These are phyloP conservation scores for Stylosanthes scabra DNA, from an alignment of 331 rosid genomes.

Conservation along the genomic window DNA sequence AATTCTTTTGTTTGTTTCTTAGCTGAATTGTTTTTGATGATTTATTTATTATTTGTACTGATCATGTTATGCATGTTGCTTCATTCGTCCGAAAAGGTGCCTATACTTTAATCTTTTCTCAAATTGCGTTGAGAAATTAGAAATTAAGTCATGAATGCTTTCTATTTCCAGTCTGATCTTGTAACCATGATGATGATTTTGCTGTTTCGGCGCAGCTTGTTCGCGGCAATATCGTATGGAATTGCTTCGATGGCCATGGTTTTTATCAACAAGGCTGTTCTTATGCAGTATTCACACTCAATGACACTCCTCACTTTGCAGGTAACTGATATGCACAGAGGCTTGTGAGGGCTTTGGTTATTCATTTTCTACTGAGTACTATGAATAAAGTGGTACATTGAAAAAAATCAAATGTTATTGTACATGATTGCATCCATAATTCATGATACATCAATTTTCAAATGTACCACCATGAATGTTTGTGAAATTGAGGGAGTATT, in stretches of 20 bases:
- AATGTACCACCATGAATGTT: too few relatives aligned
- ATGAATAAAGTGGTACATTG: not conserved
- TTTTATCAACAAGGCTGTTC: conserved; percentile 93
- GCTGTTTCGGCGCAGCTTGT: conserved; percentile 57
- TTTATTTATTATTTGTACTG: not conserved
- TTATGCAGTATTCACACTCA: conserved; percentile 84
- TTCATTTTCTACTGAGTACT: not conserved
- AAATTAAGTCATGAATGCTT: not conserved
- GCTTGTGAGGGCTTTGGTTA: not conserved
- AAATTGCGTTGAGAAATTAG: not conserved
- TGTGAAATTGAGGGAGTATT: too few relatives aligned
- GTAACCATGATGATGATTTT: conserved; percentile 9
- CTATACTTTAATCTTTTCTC: conserved; percentile 1
- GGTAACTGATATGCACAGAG: conserved; percentile 47
- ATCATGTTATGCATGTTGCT: not conserved
- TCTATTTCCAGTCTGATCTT: conserved; percentile 5
- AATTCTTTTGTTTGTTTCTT: not conserved
- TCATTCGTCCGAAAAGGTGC: not conserved
- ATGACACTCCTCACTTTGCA: conserved; percentile 96
- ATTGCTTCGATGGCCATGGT: conserved; percentile 96
- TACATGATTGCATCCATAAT: too few relatives aligned
- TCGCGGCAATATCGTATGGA: conserved; percentile 91
- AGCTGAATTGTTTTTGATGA: not conserved
- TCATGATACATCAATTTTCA: too few relatives aligned
- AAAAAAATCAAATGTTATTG: too few relatives aligned